Percentiles rank a stretch among this genome's conserved stretches.
phyloP scores from a whole-genome alignment of 2,329 filamentous ascomycete genomes.

The Fusarium devonianum region DNA sequence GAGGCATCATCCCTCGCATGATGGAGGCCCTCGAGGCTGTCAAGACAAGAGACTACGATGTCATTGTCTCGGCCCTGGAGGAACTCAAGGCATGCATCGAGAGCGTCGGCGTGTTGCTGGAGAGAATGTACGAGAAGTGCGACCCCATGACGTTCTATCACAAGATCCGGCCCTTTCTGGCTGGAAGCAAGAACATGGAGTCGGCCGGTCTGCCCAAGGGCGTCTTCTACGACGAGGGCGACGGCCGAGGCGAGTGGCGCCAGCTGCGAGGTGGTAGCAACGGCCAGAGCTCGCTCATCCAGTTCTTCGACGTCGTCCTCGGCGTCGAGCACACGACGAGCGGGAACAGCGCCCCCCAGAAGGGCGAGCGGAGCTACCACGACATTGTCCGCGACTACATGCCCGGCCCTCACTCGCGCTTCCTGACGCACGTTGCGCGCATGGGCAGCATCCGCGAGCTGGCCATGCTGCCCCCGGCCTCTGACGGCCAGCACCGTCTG shows the following conservation, averaged over 20 bases:
- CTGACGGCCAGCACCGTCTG: slow-evolving; percentile 55
- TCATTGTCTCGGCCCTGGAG: slow-evolving; percentile 69
- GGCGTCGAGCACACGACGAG: slow-evolving; percentile 75
- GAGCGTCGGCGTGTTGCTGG: slow-evolving; percentile 71
- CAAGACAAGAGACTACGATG: slow-evolving; percentile 63
- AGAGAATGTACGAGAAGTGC: slow-evolving; percentile 89
- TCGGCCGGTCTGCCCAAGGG: slow-evolving; percentile 83
- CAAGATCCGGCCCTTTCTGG: slow-evolving; percentile 84
- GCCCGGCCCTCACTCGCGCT: slow-evolving; percentile 82
- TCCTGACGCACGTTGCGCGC: slow-evolving; percentile 73
- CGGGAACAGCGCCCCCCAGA: slow-evolving; percentile 42
- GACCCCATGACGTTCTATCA: slow-evolving; percentile 90
- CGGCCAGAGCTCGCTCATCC: slow-evolving; percentile 89
- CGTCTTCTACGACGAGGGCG: slow-evolving; percentile 81
- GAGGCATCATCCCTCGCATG: slow-evolving; percentile 77
- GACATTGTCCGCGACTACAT: slow-evolving; percentile 86
- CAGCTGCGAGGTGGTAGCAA: slow-evolving; percentile 91
- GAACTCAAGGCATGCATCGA: slow-evolving; percentile 72
- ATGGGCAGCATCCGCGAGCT: slow-evolving; percentile 79
- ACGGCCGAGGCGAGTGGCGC: slow-evolving; percentile 71
- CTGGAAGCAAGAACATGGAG: slow-evolving; percentile 92
- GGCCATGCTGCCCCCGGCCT: slow-evolving; percentile 63
- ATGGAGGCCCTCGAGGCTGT: slow-evolving; percentile 76
- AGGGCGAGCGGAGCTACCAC: slow-evolving; percentile 53
- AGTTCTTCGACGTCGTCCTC: slow-evolving; percentile 89